phyloP scores from a whole-genome alignment of 306 rosid genomes.

The Cicer cuneatum region DNA sequence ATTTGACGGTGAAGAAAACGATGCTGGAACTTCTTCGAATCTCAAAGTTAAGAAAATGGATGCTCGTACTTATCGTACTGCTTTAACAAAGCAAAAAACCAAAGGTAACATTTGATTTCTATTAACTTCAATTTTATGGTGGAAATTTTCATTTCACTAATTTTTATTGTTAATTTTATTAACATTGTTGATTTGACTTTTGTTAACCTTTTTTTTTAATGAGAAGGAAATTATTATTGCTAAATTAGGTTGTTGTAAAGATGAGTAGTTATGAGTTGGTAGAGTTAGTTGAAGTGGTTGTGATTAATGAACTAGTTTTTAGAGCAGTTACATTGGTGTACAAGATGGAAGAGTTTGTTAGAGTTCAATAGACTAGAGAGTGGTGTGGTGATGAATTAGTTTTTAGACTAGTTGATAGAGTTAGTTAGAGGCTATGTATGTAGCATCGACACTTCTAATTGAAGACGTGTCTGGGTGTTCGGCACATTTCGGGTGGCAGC shows the following conservation, averaged over 20 bases:
- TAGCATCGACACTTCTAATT: neutral
- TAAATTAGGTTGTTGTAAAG: neutral
- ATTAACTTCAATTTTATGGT: neutral
- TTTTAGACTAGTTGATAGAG: too few species aligned
- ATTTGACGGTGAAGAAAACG: conserved; percentile 36
- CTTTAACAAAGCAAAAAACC: conserved; percentile 17
- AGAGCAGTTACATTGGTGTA: neutral
- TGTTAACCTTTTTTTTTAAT: neutral
- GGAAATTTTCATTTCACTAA: neutral
- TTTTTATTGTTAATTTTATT: neutral
- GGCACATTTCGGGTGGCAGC: too few species aligned
- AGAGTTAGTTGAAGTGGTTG: neutral
- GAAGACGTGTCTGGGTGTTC: neutral
- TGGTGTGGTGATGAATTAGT: too few species aligned
- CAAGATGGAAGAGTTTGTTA: neutral
- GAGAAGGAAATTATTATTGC: conserved; percentile 8
- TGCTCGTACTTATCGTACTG: conserved; percentile 51
- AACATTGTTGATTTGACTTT: neutral
- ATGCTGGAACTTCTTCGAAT: conserved; percentile 38
- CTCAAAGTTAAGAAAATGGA: conserved; percentile 44
- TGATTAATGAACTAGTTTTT: neutral
- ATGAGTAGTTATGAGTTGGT: conserved; percentile 3
- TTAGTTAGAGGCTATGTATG: too few species aligned
- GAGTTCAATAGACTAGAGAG: neutral
- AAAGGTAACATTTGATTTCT: conserved; percentile 14